These are phyloP conservation scores for Eremothecium sinecaudum DNA, from an alignment of 1,139 yeast species.

Conservation along the genomic window DNA sequence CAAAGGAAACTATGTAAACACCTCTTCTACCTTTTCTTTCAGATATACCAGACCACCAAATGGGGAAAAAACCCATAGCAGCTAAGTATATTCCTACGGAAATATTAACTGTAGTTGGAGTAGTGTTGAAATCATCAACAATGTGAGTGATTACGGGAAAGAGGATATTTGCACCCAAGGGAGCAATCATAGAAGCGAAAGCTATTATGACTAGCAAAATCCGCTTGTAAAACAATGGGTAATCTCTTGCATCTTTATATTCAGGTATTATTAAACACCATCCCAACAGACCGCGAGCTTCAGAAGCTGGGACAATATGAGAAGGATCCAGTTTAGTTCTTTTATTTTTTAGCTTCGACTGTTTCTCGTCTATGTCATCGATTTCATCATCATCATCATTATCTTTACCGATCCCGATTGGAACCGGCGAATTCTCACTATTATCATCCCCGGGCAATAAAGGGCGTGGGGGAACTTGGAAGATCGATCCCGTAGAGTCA, in stretches of 20 bases:
- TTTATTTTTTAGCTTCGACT: too few species aligned
- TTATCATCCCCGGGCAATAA: too few species aligned
- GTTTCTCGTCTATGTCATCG: too few species aligned
- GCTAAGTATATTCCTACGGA: constrained; percentile 72
- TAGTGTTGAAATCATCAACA: constrained; percentile 45
- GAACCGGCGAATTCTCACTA: too few species aligned
- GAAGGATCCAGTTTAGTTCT: constrained; percentile 5
- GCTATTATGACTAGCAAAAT: constrained; percentile 59
- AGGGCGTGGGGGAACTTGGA: too few species aligned
- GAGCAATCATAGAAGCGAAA: constrained; percentile 69
- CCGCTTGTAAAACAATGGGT: constrained; percentile 42
- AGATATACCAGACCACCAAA: constrained; percentile 83
- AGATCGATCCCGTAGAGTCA: too few species aligned
- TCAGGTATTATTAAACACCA: constrained; percentile 56
- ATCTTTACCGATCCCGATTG: too few species aligned
- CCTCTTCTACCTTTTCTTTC: constrained; percentile 69
- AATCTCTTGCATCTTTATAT: constrained; percentile 60
- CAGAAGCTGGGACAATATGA: constrained; percentile 34
- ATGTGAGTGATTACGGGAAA: constrained; percentile 69
- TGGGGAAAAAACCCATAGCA: constrained; percentile 68
- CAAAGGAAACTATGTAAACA: constrained; percentile 60
- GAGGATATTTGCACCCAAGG: constrained; percentile 85
- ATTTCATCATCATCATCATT: too few species aligned
- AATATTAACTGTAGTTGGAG: constrained; percentile 54
- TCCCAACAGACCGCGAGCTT: constrained; percentile 49